Conservation (phyloP, 345 rosid genomes). For the Turritis glabra region DNA sequence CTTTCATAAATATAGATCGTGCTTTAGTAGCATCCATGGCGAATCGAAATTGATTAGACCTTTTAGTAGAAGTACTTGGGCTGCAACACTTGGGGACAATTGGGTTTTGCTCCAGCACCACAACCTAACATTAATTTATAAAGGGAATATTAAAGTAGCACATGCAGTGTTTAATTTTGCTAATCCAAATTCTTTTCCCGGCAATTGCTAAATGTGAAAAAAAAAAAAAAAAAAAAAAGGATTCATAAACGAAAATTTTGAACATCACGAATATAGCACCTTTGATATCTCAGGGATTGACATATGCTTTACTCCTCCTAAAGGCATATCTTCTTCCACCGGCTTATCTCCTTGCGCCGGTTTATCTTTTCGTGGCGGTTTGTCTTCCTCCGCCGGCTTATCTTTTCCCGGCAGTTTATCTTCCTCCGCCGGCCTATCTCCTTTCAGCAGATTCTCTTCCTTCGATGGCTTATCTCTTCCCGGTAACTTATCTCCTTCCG, state of each 20-base stretch:
- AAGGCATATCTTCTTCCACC: neutral
- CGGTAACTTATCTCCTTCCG: no score
- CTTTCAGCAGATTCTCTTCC: neutral
- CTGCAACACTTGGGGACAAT: neutral
- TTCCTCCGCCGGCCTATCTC: neutral
- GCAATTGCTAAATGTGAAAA: neutral
- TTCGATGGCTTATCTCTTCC: neutral
- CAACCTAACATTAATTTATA: slow-evolving; percentile 18
- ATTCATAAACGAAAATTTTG: neutral
- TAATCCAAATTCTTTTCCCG: neutral
- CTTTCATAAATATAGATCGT: slow-evolving; percentile 29
- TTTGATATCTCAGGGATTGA: slow-evolving; percentile 21
- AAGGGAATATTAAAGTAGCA: neutral
- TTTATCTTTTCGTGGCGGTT: neutral
- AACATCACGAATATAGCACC: slow-evolving; percentile 16
- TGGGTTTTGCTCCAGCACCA: slow-evolving; percentile 6
- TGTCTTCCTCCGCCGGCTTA: neutral
- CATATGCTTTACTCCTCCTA: neutral
- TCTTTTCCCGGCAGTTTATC: neutral
- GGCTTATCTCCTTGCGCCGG: neutral
- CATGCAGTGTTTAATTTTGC: neutral
- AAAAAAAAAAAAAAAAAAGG: no score
- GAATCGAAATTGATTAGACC: slow-evolving; percentile 22
- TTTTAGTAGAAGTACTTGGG: slow-evolving; percentile 6
- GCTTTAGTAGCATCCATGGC: slow-evolving; percentile 19